Evolutionary conservation across 2,329 filamentous ascomycete species (phyloP), one percentile per base, ranked within the genome.

Genomic region (Clarireedia monteithiana): DNA sequence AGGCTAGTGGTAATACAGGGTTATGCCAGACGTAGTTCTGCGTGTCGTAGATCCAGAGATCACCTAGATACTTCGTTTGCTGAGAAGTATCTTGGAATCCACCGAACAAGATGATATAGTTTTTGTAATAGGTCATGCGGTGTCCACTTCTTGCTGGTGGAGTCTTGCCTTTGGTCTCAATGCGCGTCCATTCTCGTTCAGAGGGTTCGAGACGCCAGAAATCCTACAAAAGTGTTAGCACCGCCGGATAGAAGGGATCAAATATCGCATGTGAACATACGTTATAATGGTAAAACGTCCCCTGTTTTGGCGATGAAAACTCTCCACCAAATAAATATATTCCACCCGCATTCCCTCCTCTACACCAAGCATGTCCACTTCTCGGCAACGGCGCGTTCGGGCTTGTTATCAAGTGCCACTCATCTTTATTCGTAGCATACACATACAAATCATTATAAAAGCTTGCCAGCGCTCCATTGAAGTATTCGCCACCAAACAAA

Each of bases 281-380:
- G 67, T 95, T 96, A 75, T 99, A 99, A 72, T 99, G 94, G 71
- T 99, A 96, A 68, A 99, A 99, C 0, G 92, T 97, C 4, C 94
- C 94, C 72, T 97, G 94, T 70, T 96, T 97, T 2, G 94, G 94
- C 27, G 87, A 92, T 57, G 89, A 95, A 71, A 99, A 99, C 73
- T 99, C 94, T 59, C 92, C 94, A 61, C 94, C 94, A 67, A 97
- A 97, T 15, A 99, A 75, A 70, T 95, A 99, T 52, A 97, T 82
- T 36, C 86, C 88, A 15, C 86, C 82, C 59, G 77, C 77, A 71
- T 96, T 96, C 48, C 88, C 89, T 56, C 89, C 91, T 57, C 91
- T 82, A 66, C 89, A 95, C 90, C 91, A 96, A 15, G 94, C 92
- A 78, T 97, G 94, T 2, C 94, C 94, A 58, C 87, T 92, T 58